These are phyloP conservation scores for Wickerhamiella pararugosa DNA, from an alignment of 1,139 yeast genomes.

Conservation along the genomic window DNA sequence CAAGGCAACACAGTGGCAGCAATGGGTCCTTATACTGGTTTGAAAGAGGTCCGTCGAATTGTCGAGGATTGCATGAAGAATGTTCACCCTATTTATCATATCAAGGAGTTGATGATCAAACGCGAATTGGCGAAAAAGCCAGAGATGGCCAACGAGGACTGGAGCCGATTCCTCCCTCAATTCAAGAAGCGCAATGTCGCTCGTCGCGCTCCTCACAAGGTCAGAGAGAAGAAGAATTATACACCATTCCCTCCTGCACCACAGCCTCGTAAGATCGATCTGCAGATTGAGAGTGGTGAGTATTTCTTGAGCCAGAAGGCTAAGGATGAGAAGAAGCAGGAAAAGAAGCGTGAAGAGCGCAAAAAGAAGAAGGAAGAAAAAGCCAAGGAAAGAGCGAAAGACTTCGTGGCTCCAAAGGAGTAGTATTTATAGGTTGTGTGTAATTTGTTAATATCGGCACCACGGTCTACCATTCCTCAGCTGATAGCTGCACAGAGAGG, in stretches of 20 bases:
- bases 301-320: slow-evolving; percentile 82
- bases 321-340: slow-evolving; percentile 54
- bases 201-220: slow-evolving; percentile 69
- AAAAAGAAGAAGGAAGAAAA: slow-evolving; percentile 50
- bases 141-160: slow-evolving; percentile 86
- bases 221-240: slow-evolving; percentile 56
- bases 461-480: slow-evolving; percentile 27
- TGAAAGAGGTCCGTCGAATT: slow-evolving; percentile 82
- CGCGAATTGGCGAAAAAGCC: slow-evolving; percentile 91
- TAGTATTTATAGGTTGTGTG: slow-evolving; percentile 14
- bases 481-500: slow-evolving; percentile 56
- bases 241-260: slow-evolving; percentile 99
- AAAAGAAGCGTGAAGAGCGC: slow-evolving; percentile 69
- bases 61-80: slow-evolving; percentile 97
- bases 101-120: slow-evolving; percentile 93
- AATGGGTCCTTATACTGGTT: slow-evolving; percentile 93
- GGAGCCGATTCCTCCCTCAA: slow-evolving; percentile 94
- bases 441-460: slow-evolving; percentile 18
- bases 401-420: slow-evolving; percentile 77
- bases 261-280: slow-evolving; percentile 90
- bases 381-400: slow-evolving; percentile 60
- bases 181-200: slow-evolving; percentile 95
- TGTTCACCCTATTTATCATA: slow-evolving; percentile 91
- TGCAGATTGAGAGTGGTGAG: slow-evolving; percentile 97
- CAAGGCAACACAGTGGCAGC: slow-evolving; percentile 97